Evolutionary conservation across 2,329 filamentous ascomycete genomes (phyloP).

Genomic region (Cladorrhinum sp.): DNA sequence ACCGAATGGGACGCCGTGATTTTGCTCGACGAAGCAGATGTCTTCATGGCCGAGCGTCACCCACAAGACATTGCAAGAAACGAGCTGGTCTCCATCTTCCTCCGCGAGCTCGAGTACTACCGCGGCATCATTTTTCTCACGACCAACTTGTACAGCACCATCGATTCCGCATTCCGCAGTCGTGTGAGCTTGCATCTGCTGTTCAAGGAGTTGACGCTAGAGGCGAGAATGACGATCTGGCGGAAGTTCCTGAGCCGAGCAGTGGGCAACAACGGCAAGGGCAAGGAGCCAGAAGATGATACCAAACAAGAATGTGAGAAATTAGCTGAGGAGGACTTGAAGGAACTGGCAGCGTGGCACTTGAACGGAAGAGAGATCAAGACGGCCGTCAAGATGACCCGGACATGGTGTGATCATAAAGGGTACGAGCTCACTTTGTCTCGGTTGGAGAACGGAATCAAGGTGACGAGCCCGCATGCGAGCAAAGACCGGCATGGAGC

Average conservation of each 20-base stretch:
- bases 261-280: slow-evolving; percentile 5
- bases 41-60: slow-evolving; percentile 78
- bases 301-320: not conserved
- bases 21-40: slow-evolving; percentile 80
- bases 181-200: slow-evolving; percentile 47
- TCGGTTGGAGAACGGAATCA: slow-evolving; percentile 44
- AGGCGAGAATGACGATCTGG: slow-evolving; percentile 43
- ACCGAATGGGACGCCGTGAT: slow-evolving; percentile 75
- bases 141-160: slow-evolving; percentile 61
- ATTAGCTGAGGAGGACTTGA: slow-evolving; percentile 36
- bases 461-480: slow-evolving; percentile 43
- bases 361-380: slow-evolving; percentile 49
- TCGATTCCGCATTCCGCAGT: slow-evolving; percentile 45
- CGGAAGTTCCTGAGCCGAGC: slow-evolving; percentile 40
- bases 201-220: slow-evolving; percentile 39
- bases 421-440: slow-evolving; percentile 40
- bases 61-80: slow-evolving; percentile 84
- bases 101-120: slow-evolving; percentile 85
- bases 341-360: slow-evolving; percentile 39
- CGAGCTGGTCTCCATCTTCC: slow-evolving; percentile 80
- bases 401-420: slow-evolving; percentile 45
- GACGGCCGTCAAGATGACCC: slow-evolving; percentile 45
- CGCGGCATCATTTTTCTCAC: slow-evolving; percentile 88
- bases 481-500: slow-evolving; percentile 30
- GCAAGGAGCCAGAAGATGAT: not conserved